Conservation (phyloP, 345 rosid genomes). For the Hypericum androsaemum region DNA sequence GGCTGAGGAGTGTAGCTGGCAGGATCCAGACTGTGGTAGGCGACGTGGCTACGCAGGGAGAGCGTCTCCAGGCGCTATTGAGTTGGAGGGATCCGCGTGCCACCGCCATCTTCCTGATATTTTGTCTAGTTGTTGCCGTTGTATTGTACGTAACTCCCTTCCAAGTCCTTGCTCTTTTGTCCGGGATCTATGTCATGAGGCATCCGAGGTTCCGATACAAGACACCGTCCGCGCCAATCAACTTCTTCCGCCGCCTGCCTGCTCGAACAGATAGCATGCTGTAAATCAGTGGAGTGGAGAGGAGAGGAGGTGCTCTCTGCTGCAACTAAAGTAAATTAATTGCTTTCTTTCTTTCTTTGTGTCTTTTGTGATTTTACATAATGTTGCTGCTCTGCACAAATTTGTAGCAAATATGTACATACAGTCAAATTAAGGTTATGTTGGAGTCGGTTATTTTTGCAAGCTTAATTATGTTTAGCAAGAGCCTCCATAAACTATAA, state of each 20-base stretch:
- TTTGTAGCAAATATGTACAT: no score
- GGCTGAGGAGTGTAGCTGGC: slow-evolving; percentile 24
- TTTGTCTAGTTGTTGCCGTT: slow-evolving; percentile 16
- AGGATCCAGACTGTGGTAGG: slow-evolving; percentile 26
- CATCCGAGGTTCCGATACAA: slow-evolving; percentile 22
- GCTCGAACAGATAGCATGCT: slow-evolving; percentile 24
- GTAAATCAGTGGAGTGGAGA: slow-evolving; percentile 7
- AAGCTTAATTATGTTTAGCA: no score
- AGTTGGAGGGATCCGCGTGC: slow-evolving; percentile 27
- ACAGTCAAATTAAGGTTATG: no score
- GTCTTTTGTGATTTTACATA: no score
- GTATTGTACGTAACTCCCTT: slow-evolving; percentile 20
- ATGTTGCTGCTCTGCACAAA: no score
- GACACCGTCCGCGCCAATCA: slow-evolving; percentile 17
- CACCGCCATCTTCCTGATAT: slow-evolving; percentile 15
- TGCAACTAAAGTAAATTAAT: no score
- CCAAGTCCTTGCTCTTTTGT: slow-evolving; percentile 18
- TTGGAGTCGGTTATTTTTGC: no score
- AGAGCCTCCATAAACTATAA: no score
- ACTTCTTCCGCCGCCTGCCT: slow-evolving; percentile 26
- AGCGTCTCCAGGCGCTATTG: slow-evolving; percentile 18
- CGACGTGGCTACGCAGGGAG: slow-evolving; percentile 24
- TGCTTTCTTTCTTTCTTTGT: no score
- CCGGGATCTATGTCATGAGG: slow-evolving; percentile 18
- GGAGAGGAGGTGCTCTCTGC: no score